Conservation (phyloP, 495 filamentous ascomycete species). For the Trichoderma gamsii region DNA sequence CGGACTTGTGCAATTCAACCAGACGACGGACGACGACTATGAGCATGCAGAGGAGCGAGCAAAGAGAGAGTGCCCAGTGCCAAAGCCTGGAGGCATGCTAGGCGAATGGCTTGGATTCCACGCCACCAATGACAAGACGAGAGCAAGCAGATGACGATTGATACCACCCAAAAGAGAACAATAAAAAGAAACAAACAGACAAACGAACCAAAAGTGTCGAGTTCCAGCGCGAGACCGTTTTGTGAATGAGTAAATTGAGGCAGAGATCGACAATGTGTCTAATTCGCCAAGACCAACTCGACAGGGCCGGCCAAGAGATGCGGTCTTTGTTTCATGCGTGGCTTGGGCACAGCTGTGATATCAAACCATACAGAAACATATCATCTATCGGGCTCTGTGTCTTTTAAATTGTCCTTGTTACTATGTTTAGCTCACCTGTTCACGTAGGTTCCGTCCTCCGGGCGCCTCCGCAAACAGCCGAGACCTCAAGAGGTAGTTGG, state of each 20-base stretch:
- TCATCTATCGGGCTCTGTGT: neutral
- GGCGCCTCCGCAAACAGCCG: too few relatives aligned
- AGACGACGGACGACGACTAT: slow-evolving; percentile 19
- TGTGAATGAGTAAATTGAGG: neutral
- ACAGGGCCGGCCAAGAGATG: neutral
- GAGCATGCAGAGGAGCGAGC: slow-evolving; percentile 19
- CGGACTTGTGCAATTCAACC: slow-evolving; percentile 31
- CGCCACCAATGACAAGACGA: slow-evolving; percentile 20
- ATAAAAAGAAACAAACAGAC: neutral
- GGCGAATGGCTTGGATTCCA: slow-evolving; percentile 69
- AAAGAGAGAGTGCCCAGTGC: slow-evolving; percentile 68
- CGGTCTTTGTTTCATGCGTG: neutral
- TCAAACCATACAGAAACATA: neutral
- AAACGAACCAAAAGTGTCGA: neutral
- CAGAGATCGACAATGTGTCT: neutral
- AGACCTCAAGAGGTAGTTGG: neutral
- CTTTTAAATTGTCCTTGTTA: too few relatives aligned
- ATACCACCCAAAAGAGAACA: slow-evolving; percentile 6
- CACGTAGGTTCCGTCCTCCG: too few relatives aligned
- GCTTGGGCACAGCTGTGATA: neutral
- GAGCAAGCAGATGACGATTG: slow-evolving; percentile 12
- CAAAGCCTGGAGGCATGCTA: slow-evolving; percentile 71
- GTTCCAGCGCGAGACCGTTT: neutral
- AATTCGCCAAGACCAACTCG: neutral
- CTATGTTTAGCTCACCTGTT: too few relatives aligned